A percentile compares a stretch with the other conserved stretches of the same genome.
Conservation (phyloP, 164 flowering plant genomes). For the Malania oleifera region DNA sequence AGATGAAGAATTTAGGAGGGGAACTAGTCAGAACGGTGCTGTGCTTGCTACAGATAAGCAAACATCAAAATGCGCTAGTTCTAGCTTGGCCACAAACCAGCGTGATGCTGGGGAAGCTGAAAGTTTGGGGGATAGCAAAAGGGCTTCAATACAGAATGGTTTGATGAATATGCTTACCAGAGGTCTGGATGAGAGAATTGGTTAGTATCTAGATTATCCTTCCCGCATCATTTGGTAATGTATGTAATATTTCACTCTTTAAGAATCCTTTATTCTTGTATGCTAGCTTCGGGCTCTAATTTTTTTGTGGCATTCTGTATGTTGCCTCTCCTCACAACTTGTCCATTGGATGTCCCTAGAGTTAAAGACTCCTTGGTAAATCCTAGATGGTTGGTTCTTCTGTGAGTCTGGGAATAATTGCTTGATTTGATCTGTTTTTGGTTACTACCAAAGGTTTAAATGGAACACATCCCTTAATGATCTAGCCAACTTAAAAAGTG, state of each 20-base stretch:
- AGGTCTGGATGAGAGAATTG: slow-evolving; percentile 40
- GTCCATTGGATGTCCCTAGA: too few relatives aligned
- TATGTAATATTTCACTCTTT: not conserved
- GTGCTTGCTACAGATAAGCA: slow-evolving; percentile 28
- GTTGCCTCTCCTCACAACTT: too few relatives aligned
- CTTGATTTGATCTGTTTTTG: too few relatives aligned
- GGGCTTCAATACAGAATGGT: slow-evolving; percentile 13
- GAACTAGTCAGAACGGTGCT: slow-evolving; percentile 24
- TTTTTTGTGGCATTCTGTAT: too few relatives aligned
- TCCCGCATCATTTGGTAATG: not conserved
- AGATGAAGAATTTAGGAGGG: slow-evolving; percentile 23
- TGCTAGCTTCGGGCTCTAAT: too few relatives aligned
- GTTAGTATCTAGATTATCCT: slow-evolving; percentile 26
- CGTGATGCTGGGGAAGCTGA: slow-evolving; percentile 11
- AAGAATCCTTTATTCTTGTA: not conserved
- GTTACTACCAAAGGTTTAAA: too few relatives aligned
- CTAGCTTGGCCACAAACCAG: slow-evolving; percentile 6
- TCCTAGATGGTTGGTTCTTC: too few relatives aligned
- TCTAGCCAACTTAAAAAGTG: too few relatives aligned
- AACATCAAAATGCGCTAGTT: slow-evolving; percentile 9
- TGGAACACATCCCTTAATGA: too few relatives aligned
- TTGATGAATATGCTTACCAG: slow-evolving; percentile 34
- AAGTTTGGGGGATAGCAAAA: slow-evolving; percentile 16
- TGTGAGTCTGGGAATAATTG: too few relatives aligned
- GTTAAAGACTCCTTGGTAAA: too few relatives aligned